Conservation (phyloP, 1,284 basidiomycete genomes). For the Ceratobasidium sp. region DNA sequence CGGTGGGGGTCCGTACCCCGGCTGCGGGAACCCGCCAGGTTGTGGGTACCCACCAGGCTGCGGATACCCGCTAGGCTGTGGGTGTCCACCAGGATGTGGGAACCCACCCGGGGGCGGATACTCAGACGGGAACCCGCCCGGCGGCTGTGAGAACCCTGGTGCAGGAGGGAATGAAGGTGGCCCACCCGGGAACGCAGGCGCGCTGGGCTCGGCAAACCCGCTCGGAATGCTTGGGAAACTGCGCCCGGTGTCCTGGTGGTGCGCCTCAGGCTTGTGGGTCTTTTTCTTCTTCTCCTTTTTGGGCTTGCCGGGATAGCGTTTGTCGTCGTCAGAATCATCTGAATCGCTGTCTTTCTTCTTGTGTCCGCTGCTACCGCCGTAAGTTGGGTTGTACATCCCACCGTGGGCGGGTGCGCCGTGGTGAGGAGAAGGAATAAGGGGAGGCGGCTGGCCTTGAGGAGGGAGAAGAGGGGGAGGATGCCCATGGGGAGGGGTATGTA, state of each 20-base stretch:
- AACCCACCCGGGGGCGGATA: constrained; percentile 17
- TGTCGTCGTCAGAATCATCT: neutral
- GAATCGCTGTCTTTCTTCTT: constrained; percentile 14
- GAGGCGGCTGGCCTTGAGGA: constrained; percentile 29
- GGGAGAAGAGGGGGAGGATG: neutral
- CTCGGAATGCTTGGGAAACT: neutral
- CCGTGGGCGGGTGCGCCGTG: constrained; percentile 20
- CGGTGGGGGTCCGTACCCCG: constrained; percentile 55
- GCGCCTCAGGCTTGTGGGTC: neutral
- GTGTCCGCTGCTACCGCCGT: constrained; percentile 27
- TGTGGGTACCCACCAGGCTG: constrained; percentile 26
- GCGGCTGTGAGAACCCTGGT: constrained; percentile 23
- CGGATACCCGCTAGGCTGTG: constrained; percentile 13
- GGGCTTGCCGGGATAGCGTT: neutral
- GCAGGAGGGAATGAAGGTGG: constrained; percentile 52
- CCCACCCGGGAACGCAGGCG: constrained; percentile 50
- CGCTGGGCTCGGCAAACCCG: constrained; percentile 27
- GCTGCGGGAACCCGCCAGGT: constrained; percentile 27
- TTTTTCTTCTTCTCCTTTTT: constrained; percentile 43
- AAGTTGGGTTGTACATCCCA: constrained; percentile 15
- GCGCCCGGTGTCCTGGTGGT: constrained; percentile 9
- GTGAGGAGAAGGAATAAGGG: neutral
- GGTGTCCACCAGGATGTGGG: constrained; percentile 15
- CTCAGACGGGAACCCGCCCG: constrained; percentile 17
- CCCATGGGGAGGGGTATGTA: constrained; percentile 34